phyloP scores from a whole-genome alignment of 139 green algal genomes.

The Chlorella sp. region DNA sequence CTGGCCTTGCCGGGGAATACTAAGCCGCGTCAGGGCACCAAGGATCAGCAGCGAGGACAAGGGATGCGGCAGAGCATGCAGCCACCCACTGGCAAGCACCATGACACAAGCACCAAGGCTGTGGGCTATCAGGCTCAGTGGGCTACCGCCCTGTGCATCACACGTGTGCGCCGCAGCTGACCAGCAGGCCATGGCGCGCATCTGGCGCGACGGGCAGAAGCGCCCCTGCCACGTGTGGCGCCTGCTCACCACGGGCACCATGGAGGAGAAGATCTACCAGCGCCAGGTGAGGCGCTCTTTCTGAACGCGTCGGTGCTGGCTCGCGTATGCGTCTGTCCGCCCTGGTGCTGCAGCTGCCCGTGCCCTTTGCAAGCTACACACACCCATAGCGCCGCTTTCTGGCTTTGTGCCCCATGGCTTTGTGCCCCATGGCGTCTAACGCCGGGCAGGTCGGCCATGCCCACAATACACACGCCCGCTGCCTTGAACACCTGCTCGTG shows the following conservation, averaged over 20 bases:
- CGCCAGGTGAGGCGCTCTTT: too few species aligned
- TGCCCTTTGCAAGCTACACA: neutral
- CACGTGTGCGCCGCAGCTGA: conserved; percentile 62
- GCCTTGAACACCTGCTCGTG: neutral
- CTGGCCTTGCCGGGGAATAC: too few species aligned
- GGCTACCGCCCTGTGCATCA: conserved; percentile 18
- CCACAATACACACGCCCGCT: too few species aligned
- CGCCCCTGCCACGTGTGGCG: conserved; percentile 71
- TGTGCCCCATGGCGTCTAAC: neutral
- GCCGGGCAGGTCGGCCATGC: too few species aligned
- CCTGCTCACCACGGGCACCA: conserved; percentile 70
- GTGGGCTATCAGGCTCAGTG: neutral
- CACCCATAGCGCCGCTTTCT: neutral
- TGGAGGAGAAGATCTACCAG: conserved; percentile 91
- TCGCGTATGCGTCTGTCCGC: too few species aligned
- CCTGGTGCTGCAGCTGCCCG: neutral
- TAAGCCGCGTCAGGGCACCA: neutral
- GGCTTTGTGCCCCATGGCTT: neutral
- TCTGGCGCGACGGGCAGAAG: conserved; percentile 82
- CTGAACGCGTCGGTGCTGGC: too few species aligned
- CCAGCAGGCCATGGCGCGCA: conserved; percentile 72
- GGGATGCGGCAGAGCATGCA: neutral
- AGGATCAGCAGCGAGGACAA: neutral
- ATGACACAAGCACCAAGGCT: neutral
- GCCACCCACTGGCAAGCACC: neutral